These are phyloP conservation scores for Aspergillus thermomutatus DNA, from an alignment of 2,329 filamentous ascomycete species.

Conservation along the genomic window DNA sequence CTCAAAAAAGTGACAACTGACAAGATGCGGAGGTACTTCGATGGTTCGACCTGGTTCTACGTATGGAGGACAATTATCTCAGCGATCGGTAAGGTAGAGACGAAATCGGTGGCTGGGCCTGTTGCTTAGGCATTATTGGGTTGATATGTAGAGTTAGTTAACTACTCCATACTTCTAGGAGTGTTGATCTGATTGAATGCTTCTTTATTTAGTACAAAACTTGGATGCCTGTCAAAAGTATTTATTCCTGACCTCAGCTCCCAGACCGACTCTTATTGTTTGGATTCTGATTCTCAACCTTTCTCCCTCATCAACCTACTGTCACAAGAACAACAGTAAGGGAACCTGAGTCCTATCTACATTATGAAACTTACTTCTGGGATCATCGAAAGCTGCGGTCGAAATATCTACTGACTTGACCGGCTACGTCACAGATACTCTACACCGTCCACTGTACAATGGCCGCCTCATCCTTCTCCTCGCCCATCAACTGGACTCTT, in stretches of 20 bases:
- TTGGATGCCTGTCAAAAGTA: not conserved
- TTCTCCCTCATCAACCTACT: not conserved
- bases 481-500: conserved; percentile 30
- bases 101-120: not conserved
- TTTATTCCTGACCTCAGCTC: not conserved
- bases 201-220: not conserved
- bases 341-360: not conserved
- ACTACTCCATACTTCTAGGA: not conserved
- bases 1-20: not conserved
- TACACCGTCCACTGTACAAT: conserved; percentile 4
- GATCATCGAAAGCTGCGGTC: not conserved
- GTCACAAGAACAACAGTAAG: not conserved
- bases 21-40: not conserved
- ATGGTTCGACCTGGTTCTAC: not conserved
- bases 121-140: not conserved
- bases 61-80: not conserved
- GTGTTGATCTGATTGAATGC: not conserved
- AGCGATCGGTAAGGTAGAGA: not conserved
- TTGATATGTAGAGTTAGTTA: not conserved
- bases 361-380: not conserved
- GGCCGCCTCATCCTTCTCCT: conserved; percentile 19
- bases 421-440: not conserved
- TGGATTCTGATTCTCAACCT: not conserved
- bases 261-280: not conserved
- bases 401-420: not conserved